Conservation (phyloP, 495 filamentous ascomycete genomes). For the Neurospora terricola region DNA sequence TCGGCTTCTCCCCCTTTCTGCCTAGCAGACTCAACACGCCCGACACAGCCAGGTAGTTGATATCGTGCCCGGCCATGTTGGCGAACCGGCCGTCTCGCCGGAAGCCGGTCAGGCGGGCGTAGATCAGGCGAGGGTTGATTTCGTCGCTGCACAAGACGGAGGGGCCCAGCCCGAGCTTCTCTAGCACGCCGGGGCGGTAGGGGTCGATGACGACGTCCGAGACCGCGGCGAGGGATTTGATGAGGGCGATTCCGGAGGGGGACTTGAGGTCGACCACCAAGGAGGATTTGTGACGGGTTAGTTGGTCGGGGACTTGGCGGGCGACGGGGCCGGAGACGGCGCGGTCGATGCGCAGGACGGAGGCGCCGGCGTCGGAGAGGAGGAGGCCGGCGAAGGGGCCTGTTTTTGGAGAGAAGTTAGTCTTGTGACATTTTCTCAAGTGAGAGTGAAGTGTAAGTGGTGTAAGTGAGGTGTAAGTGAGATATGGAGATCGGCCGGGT, state of each 20-base stretch:
- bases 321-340: slow-evolving; percentile 17
- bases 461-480: neutral
- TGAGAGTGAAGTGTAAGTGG: neutral
- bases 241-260: slow-evolving; percentile 45
- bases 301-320: slow-evolving; percentile 50
- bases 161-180: slow-evolving; percentile 69
- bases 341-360: slow-evolving; percentile 81
- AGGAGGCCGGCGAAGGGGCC: slow-evolving; percentile 86
- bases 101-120: slow-evolving; percentile 83
- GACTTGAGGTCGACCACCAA: slow-evolving; percentile 71
- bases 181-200: slow-evolving; percentile 81
- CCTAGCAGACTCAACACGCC: slow-evolving; percentile 73
- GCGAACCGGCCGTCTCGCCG: slow-evolving; percentile 75
- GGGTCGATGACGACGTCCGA: slow-evolving; percentile 86
- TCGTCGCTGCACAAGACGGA: slow-evolving; percentile 40
- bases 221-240: slow-evolving; percentile 50
- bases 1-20: slow-evolving; percentile 54
- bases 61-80: slow-evolving; percentile 92
- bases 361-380: slow-evolving; percentile 79
- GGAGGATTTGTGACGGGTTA: slow-evolving; percentile 70
- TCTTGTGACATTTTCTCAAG: neutral
- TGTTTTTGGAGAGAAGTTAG: slow-evolving; percentile 15
- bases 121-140: slow-evolving; percentile 66
- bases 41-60: slow-evolving; percentile 89
- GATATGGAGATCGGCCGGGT: neutral